Base-by-base conservation (phyloP, 345 rosid species). In the Clausena lansium region DNA sequence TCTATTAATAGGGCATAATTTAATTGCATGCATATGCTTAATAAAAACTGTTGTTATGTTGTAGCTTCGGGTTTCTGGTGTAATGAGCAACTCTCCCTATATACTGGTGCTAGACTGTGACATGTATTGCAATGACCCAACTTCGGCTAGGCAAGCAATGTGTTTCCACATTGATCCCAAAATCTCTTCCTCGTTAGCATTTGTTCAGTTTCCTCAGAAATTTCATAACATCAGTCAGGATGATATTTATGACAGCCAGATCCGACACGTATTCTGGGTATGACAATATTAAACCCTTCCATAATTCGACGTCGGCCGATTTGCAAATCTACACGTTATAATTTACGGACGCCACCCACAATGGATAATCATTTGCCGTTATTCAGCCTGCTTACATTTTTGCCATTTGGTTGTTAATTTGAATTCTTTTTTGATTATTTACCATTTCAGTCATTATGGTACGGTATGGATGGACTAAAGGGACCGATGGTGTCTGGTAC, bases 41-140 rank as follows among this genome's bases (percentile, higher is more conserved):
- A 45, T 2, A 11, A 0, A 36, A 9, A 69, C 6, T 33, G 4
- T 57, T 15, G 14, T 30, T 25, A 27, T 60, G 2, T 78, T 57
- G 67, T 76, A 89, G 93, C 88, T 89, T 6, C 78, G 89, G 27
- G 90, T 88, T 11, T 90, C 93, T 0, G 87, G 83, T 6, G 33
- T 81, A 22, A 78, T 86, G 0, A 86, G 86, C 84, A 90, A 88
- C 30, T 82, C 88, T 5, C 88, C 90, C 0, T 83, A 83, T 50
- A 62, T 88, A 13, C 63, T 88, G 17, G 78, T 74, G 22, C 69
- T 90, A 15, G 91, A 90, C 55, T 85, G 90, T 47, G 93, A 90
- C 84, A 86, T 85, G 90, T 78, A 73, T 67, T 88, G 84, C 71
- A 85, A 83, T 25, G 91, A 86, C 70, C 89, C 88, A 17, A 76